Evolutionary conservation across 2,329 filamentous ascomycete genomes (phyloP).

Genomic region (Fusarium chuoi): DNA sequence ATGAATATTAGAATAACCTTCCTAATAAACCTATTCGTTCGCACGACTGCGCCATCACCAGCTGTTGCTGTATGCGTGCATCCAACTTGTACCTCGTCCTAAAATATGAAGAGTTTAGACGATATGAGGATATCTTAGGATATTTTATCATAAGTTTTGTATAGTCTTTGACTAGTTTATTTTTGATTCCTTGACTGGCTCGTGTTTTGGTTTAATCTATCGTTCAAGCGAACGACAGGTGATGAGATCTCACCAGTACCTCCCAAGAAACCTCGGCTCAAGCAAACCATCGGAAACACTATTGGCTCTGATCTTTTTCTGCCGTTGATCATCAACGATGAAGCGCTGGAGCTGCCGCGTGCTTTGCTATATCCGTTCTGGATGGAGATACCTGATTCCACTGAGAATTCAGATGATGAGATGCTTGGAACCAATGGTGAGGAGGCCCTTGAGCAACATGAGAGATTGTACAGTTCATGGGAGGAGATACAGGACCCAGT

Average conservation of each 20-base stretch:
- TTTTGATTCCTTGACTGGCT: fast-evolving
- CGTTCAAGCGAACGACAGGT: neutral
- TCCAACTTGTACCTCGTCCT: neutral
- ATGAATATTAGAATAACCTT: neutral
- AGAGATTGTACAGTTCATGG: too few relatives aligned
- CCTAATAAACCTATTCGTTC: too few relatives aligned
- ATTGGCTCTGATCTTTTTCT: fast-evolving
- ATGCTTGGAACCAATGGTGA: too few relatives aligned
- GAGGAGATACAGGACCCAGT: too few relatives aligned
- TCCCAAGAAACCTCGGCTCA: neutral
- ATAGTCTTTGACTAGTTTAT: fast-evolving
- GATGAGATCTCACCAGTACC: neutral
- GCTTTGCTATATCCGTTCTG: neutral
- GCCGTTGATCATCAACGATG: fast-evolving
- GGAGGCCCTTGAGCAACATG: too few relatives aligned
- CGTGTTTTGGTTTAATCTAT: too few relatives aligned
- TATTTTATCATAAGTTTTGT: neutral
- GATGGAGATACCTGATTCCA: neutral
- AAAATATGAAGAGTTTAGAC: neutral
- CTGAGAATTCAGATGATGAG: neutral
- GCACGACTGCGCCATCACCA: neutral
- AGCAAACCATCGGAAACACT: fast-evolving
- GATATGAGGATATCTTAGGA: neutral
- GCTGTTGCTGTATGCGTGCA: neutral
- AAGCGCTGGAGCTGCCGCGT: neutral